Base-by-base conservation (phyloP, 148 eudicot genomes). In the Heliosperma pusillum region DNA sequence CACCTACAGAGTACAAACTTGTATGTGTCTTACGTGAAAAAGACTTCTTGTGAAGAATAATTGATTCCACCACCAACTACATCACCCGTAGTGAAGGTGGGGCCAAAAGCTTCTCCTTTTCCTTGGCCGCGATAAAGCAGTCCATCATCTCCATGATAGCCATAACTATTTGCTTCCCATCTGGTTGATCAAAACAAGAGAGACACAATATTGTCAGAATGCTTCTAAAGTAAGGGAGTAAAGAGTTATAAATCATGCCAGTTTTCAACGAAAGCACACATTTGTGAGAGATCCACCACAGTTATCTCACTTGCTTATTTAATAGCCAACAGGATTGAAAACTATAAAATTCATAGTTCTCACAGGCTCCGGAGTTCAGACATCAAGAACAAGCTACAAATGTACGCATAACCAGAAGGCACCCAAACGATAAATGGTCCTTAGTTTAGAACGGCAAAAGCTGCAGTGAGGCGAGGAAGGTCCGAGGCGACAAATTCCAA, bases 111-210 rank as follows among this genome's bases (percentile, higher is more conserved):
- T 62, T 95, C 98, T 72, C 97, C 97, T 70, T 88, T 90, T 52
- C 89, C 97, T 29, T 85, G 91, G 56, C 98, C 97, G 73, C 83
- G 97, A 80, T 89, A 95, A 76, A 92, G 93, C 5, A 79, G 74
- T 33, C 98, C 98, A 79, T 95, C 93, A 80, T 92, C 98, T 50
- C 96, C 98, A 73, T 90, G 98, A 88, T 95, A 95, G n/a, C 98
- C 98, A 58, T 77, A 95, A 81, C 96, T 95, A 84, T 90, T 95
- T 84, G 88, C 80, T 80, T 95, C 98, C 98, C 96, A 95, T 47
- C 98, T 92, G 87, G 76, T 30, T 29, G 71, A 44, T 47, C 36
- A 53, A 58, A 56, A 60, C 26, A 66, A 40, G 58, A 11, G 15
- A 64, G 6, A 42, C 68, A 61, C 5, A 17, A 47, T 57, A 21